phyloP scores from a whole-genome alignment of 306 rosid genomes.

The Gleditsia sinensis region DNA sequence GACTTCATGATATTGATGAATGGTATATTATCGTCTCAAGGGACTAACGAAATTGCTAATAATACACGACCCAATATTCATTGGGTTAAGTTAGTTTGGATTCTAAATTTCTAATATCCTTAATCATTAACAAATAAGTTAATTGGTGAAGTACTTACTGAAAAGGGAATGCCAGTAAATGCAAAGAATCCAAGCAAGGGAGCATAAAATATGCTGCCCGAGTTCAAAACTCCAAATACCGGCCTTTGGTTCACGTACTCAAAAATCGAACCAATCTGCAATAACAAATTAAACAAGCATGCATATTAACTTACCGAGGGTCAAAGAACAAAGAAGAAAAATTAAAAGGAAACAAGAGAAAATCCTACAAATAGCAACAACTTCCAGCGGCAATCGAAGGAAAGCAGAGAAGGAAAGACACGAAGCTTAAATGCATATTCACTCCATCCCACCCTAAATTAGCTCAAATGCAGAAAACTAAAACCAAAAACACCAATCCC shows the following conservation, averaged over 20 bases:
- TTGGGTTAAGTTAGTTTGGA: neutral
- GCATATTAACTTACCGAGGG: neutral
- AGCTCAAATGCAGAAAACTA: too few relatives aligned
- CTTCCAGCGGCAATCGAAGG: slow-evolving; percentile 95
- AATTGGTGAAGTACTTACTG: slow-evolving; percentile 54
- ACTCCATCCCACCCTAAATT: too few relatives aligned
- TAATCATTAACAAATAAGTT: neutral
- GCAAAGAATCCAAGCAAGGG: slow-evolving; percentile 92
- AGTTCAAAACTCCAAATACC: slow-evolving; percentile 71
- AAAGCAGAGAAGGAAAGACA: too few relatives aligned
- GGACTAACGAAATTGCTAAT: too few relatives aligned
- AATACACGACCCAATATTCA: neutral
- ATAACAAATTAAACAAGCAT: neutral
- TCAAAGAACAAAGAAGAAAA: too few relatives aligned
- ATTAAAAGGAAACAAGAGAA: neutral
- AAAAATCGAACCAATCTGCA: slow-evolving; percentile 88
- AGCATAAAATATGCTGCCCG: slow-evolving; percentile 82
- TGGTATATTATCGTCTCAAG: neutral
- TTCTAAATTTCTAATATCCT: neutral
- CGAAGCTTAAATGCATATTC: too few relatives aligned
- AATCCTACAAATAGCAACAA: neutral
- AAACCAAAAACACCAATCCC: too few relatives aligned
- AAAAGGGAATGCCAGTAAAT: slow-evolving; percentile 81
- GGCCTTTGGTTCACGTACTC: slow-evolving; percentile 88
- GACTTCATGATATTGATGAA: too few relatives aligned